Evolutionary conservation across 768 basidiomycete genomes (phyloP).

Genomic region (Astraeus odoratus): DNA sequence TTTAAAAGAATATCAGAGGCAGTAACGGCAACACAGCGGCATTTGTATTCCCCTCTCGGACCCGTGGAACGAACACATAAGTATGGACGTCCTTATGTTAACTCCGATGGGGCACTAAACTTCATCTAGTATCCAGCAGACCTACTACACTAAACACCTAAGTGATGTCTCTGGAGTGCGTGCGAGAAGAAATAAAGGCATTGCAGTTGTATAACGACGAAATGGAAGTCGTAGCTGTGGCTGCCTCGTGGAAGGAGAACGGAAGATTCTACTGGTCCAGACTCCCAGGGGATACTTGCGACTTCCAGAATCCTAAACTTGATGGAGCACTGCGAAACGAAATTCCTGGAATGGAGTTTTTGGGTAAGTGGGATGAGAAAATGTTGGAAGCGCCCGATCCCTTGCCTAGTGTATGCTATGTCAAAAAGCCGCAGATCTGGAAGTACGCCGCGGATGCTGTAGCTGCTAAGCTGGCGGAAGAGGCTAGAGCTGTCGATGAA

Average conservation of each 20-base stretch:
- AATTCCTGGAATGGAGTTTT: background rate
- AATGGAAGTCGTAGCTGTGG: background rate
- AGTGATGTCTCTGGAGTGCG: background rate
- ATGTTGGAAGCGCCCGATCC: background rate
- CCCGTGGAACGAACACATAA: too few species aligned
- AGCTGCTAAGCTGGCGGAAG: background rate
- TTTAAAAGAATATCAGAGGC: background rate
- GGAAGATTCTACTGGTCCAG: background rate
- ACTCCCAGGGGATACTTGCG: background rate
- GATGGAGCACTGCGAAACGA: background rate
- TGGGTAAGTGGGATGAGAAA: background rate
- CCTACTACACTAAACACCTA: background rate
- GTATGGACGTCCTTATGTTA: background rate
- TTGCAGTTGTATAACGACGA: background rate
- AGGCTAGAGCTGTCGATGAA: background rate
- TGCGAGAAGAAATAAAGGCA: background rate
- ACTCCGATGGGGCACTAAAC: background rate
- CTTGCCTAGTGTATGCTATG: background rate
- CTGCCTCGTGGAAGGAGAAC: background rate
- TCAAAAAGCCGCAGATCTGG: slow-evolving; percentile 1
- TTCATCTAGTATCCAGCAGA: background rate
- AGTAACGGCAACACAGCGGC: background rate
- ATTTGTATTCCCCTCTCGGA: background rate
- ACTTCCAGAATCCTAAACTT: background rate
- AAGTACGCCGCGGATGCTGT: background rate